Evolutionary conservation across 192 early-diverging fungal species (phyloP), one percentile per base, ranked within the genome.

Genomic region (Anaeromyces robustus): DNA sequence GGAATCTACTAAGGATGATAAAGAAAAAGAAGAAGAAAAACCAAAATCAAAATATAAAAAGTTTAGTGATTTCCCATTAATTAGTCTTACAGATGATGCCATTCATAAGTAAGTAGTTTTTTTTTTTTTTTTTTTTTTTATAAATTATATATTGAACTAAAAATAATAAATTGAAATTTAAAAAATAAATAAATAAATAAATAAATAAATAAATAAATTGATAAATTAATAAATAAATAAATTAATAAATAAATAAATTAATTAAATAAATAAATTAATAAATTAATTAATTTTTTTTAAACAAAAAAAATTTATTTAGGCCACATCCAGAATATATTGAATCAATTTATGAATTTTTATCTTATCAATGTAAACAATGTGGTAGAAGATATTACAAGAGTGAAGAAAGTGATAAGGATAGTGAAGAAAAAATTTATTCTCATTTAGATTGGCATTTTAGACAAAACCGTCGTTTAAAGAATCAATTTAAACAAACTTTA

Each of bases 381-480:
- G 97, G 95, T 0, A 90, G 91, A 83, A 92, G 97, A 29, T 95
- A 92, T 77, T 84, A 88, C 6, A 90, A 89, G 37, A 78, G 78
- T 30, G 87, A 88, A 13, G 89, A 87, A 22, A 87, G 87, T 43
- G 95, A 94, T 3, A 87, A 92, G 81, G 86, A 86, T 52, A 94
- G 95, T 4, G 86, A 92, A 81, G 86, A 86, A 29, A 91, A 92
- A 80, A 94, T 96, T 90, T 89, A 91, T 79, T 86, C 89, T 59
- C 97, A 99, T 85, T 80, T 99, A 34, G 96, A 99, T 82, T 96
- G 95, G 91, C 97, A 99, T 86, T 99, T 97, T 85, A 88, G 97
- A 34, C 94, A 96, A 85, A 99, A 99, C 84, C 87, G 93, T 78
- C 90, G 95, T 34, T 84, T 93, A 80, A 93, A 93, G 84, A 94